Percentiles rank a stretch among this genome's conserved stretches.
Evolutionary conservation across 164 flowering plant genomes (phyloP).

Genomic region (Stephania japonica): DNA sequence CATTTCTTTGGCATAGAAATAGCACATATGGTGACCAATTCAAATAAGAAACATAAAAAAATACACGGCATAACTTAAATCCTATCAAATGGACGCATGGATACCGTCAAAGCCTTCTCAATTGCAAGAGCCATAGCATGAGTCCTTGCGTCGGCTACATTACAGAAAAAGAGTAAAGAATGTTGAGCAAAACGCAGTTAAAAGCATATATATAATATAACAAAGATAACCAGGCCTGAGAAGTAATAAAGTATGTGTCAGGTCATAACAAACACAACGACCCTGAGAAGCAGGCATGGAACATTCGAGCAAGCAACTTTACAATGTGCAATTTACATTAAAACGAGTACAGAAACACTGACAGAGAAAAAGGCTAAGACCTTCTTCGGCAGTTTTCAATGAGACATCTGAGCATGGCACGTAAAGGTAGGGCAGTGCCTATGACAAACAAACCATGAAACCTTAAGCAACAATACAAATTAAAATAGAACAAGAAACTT

Average conservation of each 20-base stretch:
- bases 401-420: slow-evolving; percentile 64
- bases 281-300: neutral
- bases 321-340: neutral
- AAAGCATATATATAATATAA: neutral
- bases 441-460: slow-evolving; percentile 16
- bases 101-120: slow-evolving; percentile 87
- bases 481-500: slow-evolving; percentile 1
- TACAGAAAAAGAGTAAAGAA: neutral
- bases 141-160: slow-evolving; percentile 41
- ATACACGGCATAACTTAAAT: neutral
- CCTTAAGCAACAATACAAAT: neutral
- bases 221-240: no score
- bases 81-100: slow-evolving; percentile 1
- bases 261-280: neutral
- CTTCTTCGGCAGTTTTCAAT: slow-evolving; percentile 35
- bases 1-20: neutral
- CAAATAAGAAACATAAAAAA: neutral
- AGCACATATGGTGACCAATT: neutral
- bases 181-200: neutral
- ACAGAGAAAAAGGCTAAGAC: slow-evolving; percentile 18
- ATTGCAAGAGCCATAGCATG: slow-evolving; percentile 42
- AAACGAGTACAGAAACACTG: neutral
- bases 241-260: neutral
- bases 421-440: slow-evolving; percentile 88
- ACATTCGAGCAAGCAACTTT: neutral